Evolutionary conservation across 2,329 filamentous ascomycete species (phyloP), one percentile per base, ranked within the genome.

Genomic region (Epichloe hybrida): DNA sequence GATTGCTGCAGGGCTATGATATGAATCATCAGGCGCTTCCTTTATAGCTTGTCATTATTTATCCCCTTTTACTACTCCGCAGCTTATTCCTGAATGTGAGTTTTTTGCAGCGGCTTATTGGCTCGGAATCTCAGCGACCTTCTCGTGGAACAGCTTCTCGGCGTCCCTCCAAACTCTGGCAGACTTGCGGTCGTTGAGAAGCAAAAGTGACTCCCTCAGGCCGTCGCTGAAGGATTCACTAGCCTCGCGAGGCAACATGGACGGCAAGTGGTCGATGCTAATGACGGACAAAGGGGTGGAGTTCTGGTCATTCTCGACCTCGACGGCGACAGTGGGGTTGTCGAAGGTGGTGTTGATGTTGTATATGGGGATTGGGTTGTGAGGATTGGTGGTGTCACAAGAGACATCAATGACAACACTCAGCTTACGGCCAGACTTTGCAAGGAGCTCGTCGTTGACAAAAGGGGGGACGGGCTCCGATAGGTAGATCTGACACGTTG

Each of bases 221-320:
- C 48, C 39, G 9, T 42, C 42, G 8, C 46, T 46, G 27, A 46
- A 53, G 6, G 48, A 47, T 20, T 96, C 89, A 42, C 82, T 88
- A 27, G 88, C 83, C 71, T 96, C 91, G 49, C 91, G 77, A 1
- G 91, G 87, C 38, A 97, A 74, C 57, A 96, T 77, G 49, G 81
- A 85, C 4, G 88, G 88, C 49, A 94, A 75, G 64, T 94, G 88
- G 67, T 94, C 87, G 61, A 94, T 93, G 65, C 81, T 85, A 68
- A 96, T 95, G 58, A 96, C 86, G 46, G 79, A 83, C 20, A 49
- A 21, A 20, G 48, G 48, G 51, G 95, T 70, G 7, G 44, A 38
- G 78, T 76, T 0, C 80, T 77, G 49, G 50, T 72, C 64, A 67
- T 74, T 61, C 71, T 79, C 56, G 75, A 80, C 67, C 36, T 80